Evolutionary conservation across 2,329 filamentous ascomycete genomes (phyloP), one percentile per base, ranked within the genome.

Genomic region (Clarireedia monteithiana): DNA sequence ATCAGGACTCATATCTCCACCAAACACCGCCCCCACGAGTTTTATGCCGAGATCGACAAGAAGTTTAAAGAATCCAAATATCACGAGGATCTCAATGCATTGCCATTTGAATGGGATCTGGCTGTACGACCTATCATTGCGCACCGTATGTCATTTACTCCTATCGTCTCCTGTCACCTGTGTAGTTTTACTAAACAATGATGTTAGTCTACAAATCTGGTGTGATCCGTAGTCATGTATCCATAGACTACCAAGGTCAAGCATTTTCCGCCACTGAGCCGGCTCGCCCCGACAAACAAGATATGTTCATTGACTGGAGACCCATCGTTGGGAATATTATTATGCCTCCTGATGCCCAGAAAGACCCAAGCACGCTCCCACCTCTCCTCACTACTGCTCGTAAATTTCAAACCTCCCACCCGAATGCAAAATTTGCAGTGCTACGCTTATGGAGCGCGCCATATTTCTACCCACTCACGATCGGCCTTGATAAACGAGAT

Each of bases 401-500:
- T 20, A 50, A 50, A 5, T 74, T 73, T 61, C 61, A 65, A 4
- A 26, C 24, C 24, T 55, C 58, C 4, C 34, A 62, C 15, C 50
- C 62, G 24, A 45, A 58, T 5, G 71, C 73, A 14, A 64, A 66
- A 5, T 79, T 79, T 63, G 70, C 75, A 0, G 57, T 76, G 14
- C 67, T 79, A 1, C 67, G 73, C 5, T 59, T 78, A 47, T 79
- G 75, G 75, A 74, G 72, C 7, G 71, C 75, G 2, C 71, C 75
- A 5, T 73, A 77, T 62, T 79, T 78, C 66, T 78, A 74, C 61
- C 75, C 76, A 6, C 68, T 76, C 15, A 76, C 75, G 73, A 63
- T 77, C 20, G 70, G 71, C 9, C 54, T 60, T 12, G 62, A 73
- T 17, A 73, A 70, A 47, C 68, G 73, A 9, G 50, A 63, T 5